A percentile compares a stretch with the other conserved stretches of the same genome.
These are phyloP conservation scores for Suhomyces atakaporum DNA, from an alignment of 1,139 yeast species.

Conservation along the genomic window DNA sequence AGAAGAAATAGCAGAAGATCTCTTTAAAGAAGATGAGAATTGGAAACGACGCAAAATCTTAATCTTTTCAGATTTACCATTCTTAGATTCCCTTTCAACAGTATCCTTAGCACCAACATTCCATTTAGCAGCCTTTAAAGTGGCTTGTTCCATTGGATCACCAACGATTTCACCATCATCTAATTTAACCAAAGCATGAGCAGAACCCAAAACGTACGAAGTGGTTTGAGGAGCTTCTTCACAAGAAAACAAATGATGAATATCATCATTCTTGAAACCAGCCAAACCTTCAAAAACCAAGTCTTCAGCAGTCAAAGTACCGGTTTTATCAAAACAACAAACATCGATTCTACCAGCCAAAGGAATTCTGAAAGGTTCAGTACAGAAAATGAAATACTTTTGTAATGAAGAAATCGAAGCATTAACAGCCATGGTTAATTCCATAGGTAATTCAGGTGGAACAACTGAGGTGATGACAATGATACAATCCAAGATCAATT, in stretches of 20 bases:
- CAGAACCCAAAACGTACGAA: constrained; percentile 81
- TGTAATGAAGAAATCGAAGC: constrained; percentile 84
- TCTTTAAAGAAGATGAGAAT: constrained; percentile 91
- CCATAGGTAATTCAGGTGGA: constrained; percentile 99
- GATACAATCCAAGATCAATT: constrained; percentile 91
- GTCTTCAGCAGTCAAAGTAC: constrained; percentile 97
- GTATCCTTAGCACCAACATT: constrained; percentile 72
- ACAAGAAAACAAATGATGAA: constrained; percentile 59
- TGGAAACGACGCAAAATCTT: constrained; percentile 91
- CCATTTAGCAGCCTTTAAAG: constrained; percentile 89
- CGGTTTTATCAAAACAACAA: constrained; percentile 98
- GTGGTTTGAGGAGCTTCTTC: constrained; percentile 66
- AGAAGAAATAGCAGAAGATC: constrained; percentile 88
- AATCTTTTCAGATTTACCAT: constrained; percentile 52
- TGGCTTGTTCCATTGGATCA: constrained; percentile 98
- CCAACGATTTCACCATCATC: constrained; percentile 98
- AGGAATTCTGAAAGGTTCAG: constrained; percentile 98
- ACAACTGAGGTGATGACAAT: constrained; percentile 95
- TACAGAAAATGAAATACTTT: constrained; percentile 89
- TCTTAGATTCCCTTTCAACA: constrained; percentile 48
- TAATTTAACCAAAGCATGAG: constrained; percentile 90
- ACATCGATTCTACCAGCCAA: constrained; percentile 97
- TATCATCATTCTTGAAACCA: constrained; percentile 62
- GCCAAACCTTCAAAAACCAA: constrained; percentile 95
- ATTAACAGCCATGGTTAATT: constrained; percentile 96